Evolutionary conservation across 768 basidiomycete genomes (phyloP).

Genomic region (Tulasnella sp.): DNA sequence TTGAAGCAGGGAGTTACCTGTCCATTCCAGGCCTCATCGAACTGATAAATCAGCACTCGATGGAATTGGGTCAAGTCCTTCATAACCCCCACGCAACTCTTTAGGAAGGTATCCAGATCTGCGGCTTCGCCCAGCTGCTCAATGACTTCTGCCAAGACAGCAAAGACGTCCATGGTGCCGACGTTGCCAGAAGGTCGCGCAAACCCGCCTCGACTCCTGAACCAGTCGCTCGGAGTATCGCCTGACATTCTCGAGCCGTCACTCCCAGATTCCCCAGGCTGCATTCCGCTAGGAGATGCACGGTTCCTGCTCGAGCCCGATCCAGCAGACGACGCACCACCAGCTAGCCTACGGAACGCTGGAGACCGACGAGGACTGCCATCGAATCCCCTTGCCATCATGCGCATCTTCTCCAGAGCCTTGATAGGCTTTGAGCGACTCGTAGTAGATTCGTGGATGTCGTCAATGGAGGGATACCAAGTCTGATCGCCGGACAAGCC

Average conservation of each 20-base stretch:
- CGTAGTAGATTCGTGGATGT: constrained; percentile 62
- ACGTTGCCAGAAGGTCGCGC: constrained; percentile 15
- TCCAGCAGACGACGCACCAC: not conserved
- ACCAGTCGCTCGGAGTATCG: not conserved
- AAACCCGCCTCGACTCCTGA: constrained; percentile 3
- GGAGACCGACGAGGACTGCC: constrained; percentile 22
- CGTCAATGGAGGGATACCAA: constrained; percentile 42
- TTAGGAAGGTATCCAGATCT: constrained; percentile 56
- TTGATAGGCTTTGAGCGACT: constrained; percentile 54
- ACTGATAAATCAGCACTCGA: constrained; percentile 71
- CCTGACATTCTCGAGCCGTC: not conserved
- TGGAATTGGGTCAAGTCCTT: constrained; percentile 77
- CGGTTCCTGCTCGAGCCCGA: not conserved
- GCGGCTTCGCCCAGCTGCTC: constrained; percentile 60
- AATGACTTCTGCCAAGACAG: constrained; percentile 67
- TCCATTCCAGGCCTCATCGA: constrained; percentile 71
- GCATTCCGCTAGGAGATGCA: not conserved
- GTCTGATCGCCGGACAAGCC: constrained; percentile 18
- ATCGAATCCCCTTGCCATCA: constrained; percentile 20
- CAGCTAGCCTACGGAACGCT: not conserved
- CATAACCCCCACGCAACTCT: constrained; percentile 59
- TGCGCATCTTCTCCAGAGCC: constrained; percentile 56
- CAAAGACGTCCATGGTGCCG: constrained; percentile 68
- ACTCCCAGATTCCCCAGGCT: not conserved
- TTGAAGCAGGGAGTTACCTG: constrained; percentile 27